These are phyloP conservation scores for Linum usitatissimum DNA, from an alignment of 345 rosid species.

Conservation along the genomic window DNA sequence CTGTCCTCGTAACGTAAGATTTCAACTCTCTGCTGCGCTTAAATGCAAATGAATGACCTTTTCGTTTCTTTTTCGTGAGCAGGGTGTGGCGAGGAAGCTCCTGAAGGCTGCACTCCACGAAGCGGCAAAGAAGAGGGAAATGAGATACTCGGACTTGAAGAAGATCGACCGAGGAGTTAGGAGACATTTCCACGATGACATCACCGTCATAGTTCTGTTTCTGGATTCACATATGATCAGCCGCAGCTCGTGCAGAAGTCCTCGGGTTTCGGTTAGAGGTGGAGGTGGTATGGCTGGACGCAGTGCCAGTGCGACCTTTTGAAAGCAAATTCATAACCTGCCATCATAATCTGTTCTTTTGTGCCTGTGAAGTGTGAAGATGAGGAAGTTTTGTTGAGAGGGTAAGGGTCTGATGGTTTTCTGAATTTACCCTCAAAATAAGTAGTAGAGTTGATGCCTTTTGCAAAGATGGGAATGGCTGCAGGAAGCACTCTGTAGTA, in stretches of 20 bases:
- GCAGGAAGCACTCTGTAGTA: no score
- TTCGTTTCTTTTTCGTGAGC: background rate
- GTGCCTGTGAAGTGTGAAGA: no score
- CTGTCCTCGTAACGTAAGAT: background rate
- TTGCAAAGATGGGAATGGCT: no score
- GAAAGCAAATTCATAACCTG: no score
- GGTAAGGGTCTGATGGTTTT: no score
- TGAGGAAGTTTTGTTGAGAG: no score
- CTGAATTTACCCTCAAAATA: no score
- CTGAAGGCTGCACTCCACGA: constrained; percentile 1
- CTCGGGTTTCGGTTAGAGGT: background rate
- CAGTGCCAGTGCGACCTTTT: background rate
- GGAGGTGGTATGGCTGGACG: background rate
- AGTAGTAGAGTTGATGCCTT: no score
- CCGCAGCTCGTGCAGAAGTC: background rate
- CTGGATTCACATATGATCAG: background rate
- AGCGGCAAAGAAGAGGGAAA: constrained; percentile 4
- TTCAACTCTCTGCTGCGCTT: no score
- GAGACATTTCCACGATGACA: constrained; percentile 6
- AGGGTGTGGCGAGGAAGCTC: constrained; percentile 4
- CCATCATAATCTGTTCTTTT: no score
- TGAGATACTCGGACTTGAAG: constrained; percentile 6
- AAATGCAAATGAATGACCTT: no score
- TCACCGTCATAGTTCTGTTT: background rate
- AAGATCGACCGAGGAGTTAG: constrained; percentile 2